Evolutionary conservation across 2,329 filamentous ascomycete species (phyloP).

Genomic region (Salinomyces thailandicus): DNA sequence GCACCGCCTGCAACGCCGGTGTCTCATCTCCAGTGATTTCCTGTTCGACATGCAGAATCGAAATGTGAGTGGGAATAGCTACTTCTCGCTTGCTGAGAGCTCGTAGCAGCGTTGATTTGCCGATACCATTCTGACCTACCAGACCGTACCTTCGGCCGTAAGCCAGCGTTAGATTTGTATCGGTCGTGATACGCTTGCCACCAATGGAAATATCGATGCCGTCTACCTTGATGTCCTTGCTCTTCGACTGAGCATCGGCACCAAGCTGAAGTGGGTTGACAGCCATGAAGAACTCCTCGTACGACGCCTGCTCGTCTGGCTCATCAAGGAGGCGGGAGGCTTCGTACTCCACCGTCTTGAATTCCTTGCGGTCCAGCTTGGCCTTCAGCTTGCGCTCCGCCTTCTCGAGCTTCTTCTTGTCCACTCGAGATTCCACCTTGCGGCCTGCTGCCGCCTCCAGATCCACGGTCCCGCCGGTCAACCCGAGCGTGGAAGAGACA

Average conservation of each 20-base stretch:
- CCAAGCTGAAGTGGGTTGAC: constrained; percentile 94
- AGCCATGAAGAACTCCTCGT: constrained; percentile 99
- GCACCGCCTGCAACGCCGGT: constrained; percentile 81
- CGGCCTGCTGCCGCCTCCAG: constrained; percentile 84
- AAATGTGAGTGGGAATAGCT: constrained; percentile 91
- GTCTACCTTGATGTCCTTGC: constrained; percentile 98
- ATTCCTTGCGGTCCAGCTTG: constrained; percentile 96
- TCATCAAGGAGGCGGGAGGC: constrained; percentile 80
- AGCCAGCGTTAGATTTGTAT: constrained; percentile 80
- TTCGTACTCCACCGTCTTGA: constrained; percentile 98
- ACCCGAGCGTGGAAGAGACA: constrained; percentile 88
- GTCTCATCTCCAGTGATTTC: constrained; percentile 97
- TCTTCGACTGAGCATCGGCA: constrained; percentile 59
- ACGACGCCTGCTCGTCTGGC: constrained; percentile 74
- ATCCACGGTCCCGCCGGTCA: constrained; percentile 75
- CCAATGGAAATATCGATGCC: constrained; percentile 90
- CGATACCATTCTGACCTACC: constrained; percentile 98
- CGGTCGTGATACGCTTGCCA: constrained; percentile 76
- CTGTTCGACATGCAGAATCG: constrained; percentile 97
- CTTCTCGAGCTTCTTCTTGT: constrained; percentile 98
- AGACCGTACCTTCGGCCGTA: constrained; percentile 93
- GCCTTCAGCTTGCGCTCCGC: constrained; percentile 94
- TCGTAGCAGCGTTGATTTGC: constrained; percentile 70
- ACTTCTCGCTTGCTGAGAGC: constrained; percentile 89
- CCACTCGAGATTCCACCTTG: constrained; percentile 95